phyloP scores from a whole-genome alignment of 140 eudicot species.

The Senecio squalidus region DNA sequence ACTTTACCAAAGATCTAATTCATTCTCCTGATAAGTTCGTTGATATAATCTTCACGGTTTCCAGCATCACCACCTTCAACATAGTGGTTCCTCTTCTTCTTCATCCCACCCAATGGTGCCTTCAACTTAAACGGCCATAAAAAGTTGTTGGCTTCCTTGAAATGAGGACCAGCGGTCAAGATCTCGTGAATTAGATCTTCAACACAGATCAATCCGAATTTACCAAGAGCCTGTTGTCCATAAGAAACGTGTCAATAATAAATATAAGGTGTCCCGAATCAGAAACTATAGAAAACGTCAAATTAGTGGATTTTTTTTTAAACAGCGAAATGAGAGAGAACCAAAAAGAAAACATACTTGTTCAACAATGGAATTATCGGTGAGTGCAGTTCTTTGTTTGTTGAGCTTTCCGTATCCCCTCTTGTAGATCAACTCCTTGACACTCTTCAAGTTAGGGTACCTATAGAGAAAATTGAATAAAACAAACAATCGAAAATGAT shows the following conservation, averaged over 20 bases:
- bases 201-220: slow-evolving; percentile 41
- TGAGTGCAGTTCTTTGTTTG: slow-evolving; percentile 61
- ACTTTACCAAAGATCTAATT: slow-evolving; percentile 28
- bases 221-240: slow-evolving; percentile 34
- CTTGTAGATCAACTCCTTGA: slow-evolving; percentile 73
- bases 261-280: no score
- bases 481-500: background rate
- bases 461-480: slow-evolving; percentile 14
- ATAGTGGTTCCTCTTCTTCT: slow-evolving; percentile 76
- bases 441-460: slow-evolving; percentile 77
- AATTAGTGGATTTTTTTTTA: no score
- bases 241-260: background rate
- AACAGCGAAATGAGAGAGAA: background rate
- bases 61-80: slow-evolving; percentile 93
- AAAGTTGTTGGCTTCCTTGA: slow-evolving; percentile 52
- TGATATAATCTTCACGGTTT: slow-evolving; percentile 67
- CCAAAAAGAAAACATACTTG: slow-evolving; percentile 30
- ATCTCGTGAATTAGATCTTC: slow-evolving; percentile 50
- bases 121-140: slow-evolving; percentile 44
- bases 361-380: slow-evolving; percentile 64
- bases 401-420: slow-evolving; percentile 73
- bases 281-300: no score
- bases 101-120: slow-evolving; percentile 73
- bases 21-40: slow-evolving; percentile 78
- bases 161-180: slow-evolving; percentile 42